phyloP scores from a whole-genome alignment of 2,329 filamentous ascomycete genomes.

The Aquanectria penicillioides region DNA sequence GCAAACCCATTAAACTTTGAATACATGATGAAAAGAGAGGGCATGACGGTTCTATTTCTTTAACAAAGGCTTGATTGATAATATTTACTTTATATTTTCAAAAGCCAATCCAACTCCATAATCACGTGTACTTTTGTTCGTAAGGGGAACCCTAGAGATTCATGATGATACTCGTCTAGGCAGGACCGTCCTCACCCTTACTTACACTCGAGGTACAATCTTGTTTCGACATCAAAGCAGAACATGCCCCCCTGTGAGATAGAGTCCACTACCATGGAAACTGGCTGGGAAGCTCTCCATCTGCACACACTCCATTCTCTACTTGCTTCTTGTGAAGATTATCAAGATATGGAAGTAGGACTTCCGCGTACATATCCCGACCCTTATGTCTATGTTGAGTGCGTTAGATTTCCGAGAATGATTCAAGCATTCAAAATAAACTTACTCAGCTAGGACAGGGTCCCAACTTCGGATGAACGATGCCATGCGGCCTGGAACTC shows the following conservation, averaged over 20 bases:
- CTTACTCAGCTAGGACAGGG: slow-evolving; percentile 1
- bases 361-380: not conserved
- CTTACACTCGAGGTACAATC: no score
- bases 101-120: no score
- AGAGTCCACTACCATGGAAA: slow-evolving; percentile 1
- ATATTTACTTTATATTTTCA: no score
- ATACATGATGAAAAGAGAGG: slow-evolving; percentile 1
- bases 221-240: no score
- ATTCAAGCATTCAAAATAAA: not conserved
- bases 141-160: no score
- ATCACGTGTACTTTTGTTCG: no score
- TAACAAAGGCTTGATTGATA: no score
- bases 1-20: not conserved
- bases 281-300: slow-evolving; percentile 2
- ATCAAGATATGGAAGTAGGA: slow-evolving; percentile 9
- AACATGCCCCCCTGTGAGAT: no score
- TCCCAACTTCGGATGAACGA: slow-evolving; percentile 5
- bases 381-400: slow-evolving; percentile 1
- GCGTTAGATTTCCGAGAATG: no score
- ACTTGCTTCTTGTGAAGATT: slow-evolving; percentile 1
- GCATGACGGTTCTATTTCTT: not conserved
- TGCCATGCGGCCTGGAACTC: not conserved
- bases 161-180: no score
- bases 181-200: no score
- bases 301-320: not conserved